These are phyloP conservation scores for Thyridium curvatum DNA, from an alignment of 2,329 filamentous ascomycete genomes.

Conservation along the genomic window DNA sequence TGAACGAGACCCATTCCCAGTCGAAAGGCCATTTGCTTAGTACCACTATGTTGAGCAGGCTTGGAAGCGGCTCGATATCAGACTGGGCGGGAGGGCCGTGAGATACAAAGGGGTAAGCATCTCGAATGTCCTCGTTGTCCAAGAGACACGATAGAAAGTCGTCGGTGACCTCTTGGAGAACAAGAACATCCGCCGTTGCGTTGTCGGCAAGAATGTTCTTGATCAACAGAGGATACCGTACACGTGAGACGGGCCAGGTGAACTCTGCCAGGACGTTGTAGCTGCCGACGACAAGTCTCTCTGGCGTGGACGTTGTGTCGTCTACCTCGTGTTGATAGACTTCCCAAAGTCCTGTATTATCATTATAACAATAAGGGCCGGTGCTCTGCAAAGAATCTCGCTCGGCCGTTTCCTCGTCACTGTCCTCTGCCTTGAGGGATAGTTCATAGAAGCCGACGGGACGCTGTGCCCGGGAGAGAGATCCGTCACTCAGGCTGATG, in stretches of 20 bases:
- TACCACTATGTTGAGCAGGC: slow-evolving; percentile 54
- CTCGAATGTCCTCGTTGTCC: slow-evolving; percentile 32
- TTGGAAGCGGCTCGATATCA: slow-evolving; percentile 49
- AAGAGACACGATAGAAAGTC: slow-evolving; percentile 54
- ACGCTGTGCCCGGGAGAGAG: slow-evolving; percentile 14
- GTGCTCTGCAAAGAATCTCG: background rate
- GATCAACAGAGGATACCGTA: slow-evolving; percentile 35
- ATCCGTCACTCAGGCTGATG: slow-evolving; percentile 26
- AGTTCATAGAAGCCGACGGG: slow-evolving; percentile 13
- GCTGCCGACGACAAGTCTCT: slow-evolving; percentile 30
- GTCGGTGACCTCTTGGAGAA: slow-evolving; percentile 60
- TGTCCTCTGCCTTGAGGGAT: background rate
- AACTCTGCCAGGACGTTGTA: slow-evolving; percentile 51
- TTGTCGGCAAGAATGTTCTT: slow-evolving; percentile 33
- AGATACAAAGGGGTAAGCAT: slow-evolving; percentile 48
- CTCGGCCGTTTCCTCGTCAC: background rate
- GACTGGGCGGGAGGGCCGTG: slow-evolving; percentile 48
- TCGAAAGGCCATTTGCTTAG: slow-evolving; percentile 49
- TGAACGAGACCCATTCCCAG: slow-evolving; percentile 49
- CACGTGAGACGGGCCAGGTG: slow-evolving; percentile 32
- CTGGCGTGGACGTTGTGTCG: background rate
- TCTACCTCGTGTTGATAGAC: background rate
- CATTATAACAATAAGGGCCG: no score
- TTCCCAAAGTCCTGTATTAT: no score
- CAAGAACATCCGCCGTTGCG: slow-evolving; percentile 38